Conservation (phyloP, 352 stramenopile genomes). For the Globisporangium cylindrosporum region DNA sequence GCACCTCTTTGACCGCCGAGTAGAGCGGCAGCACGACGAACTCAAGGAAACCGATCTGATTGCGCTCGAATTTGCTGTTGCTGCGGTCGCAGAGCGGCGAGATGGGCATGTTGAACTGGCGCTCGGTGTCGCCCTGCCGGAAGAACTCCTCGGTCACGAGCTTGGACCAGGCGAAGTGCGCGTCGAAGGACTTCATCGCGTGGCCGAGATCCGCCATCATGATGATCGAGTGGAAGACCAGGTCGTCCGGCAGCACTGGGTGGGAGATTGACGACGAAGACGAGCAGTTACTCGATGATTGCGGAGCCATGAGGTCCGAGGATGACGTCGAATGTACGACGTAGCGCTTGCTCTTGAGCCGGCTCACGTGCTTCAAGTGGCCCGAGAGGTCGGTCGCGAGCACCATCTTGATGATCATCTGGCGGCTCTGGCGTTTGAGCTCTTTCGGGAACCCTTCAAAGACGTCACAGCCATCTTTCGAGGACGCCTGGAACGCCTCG, state of each 20-base stretch:
- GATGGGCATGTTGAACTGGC: constrained; percentile 47
- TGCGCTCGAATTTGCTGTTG: constrained; percentile 55
- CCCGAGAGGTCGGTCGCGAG: constrained; percentile 76
- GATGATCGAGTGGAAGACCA: constrained; percentile 62
- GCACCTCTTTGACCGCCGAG: constrained; percentile 38
- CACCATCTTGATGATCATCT: constrained; percentile 83
- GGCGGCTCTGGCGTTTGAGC: constrained; percentile 45
- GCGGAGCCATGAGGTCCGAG: constrained; percentile 20
- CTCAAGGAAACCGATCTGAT: constrained; percentile 70
- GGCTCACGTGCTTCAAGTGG: constrained; percentile 73
- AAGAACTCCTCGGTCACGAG: constrained; percentile 71
- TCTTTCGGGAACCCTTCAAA: constrained; percentile 61
- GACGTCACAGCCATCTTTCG: constrained; percentile 68
- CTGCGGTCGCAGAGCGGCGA: constrained; percentile 65
- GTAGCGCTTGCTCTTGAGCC: constrained; percentile 75
- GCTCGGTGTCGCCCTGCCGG: constrained; percentile 58
- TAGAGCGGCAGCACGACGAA: constrained; percentile 75
- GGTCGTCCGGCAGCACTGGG: constrained; percentile 34
- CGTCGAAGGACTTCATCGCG: constrained; percentile 57
- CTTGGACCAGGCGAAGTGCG: constrained; percentile 57
- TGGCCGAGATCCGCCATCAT: constrained; percentile 80
- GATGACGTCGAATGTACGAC: constrained; percentile 32
- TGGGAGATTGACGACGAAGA: not conserved
- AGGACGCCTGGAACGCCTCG: constrained; percentile 60
- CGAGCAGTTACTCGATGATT: not conserved